Evolutionary conservation across 345 rosid species (phyloP).

Genomic region (Hevea brasiliensis): DNA sequence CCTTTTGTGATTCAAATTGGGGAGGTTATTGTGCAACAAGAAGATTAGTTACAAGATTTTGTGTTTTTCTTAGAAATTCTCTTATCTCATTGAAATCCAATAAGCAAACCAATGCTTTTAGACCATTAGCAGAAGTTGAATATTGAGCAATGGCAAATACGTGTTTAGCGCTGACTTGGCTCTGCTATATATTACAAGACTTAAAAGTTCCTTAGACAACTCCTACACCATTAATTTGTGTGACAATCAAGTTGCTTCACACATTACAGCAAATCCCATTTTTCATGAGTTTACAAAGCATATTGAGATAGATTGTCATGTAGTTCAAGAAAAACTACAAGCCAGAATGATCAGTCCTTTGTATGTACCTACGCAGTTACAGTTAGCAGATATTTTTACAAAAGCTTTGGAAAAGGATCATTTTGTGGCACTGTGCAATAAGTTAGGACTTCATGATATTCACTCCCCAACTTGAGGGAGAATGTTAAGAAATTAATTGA

Average conservation of each 20-base stretch:
- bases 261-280: neutral
- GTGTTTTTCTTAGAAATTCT: neutral
- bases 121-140: neutral
- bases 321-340: neutral
- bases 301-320: neutral
- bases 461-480: too few species aligned
- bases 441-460: too few species aligned
- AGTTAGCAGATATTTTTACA: neutral
- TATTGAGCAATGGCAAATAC: neutral
- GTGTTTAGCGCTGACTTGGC: neutral
- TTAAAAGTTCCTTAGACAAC: neutral
- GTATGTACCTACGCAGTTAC: neutral
- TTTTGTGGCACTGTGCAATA: neutral
- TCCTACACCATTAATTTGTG: neutral
- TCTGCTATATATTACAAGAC: neutral
- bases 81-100: conserved; percentile 1
- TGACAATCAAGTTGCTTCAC: neutral
- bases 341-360: neutral
- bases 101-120: neutral
- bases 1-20: too few species aligned
- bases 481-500: too few species aligned
- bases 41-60: neutral
- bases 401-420: neutral
- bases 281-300: neutral
- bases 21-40: too few species aligned